Conservation (phyloP, 2,329 filamentous ascomycete genomes). For the Fusarium xylarioides region DNA sequence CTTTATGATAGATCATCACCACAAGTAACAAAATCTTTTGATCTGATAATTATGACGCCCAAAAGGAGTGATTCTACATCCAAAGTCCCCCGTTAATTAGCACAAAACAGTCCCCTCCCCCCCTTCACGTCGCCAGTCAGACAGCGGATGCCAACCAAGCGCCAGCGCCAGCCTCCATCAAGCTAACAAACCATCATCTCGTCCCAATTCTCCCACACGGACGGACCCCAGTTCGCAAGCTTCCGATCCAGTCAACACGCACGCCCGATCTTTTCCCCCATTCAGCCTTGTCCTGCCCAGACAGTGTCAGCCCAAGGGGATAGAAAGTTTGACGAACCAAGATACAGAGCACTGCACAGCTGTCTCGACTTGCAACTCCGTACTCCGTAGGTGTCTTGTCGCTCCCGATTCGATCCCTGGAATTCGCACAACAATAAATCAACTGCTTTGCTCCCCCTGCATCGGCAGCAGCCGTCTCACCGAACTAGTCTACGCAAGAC, state of each 20-base stretch:
- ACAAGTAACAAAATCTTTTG: background rate
- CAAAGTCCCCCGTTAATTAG: slow-evolving; percentile 27
- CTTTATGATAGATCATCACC: background rate
- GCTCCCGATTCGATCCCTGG: slow-evolving; percentile 21
- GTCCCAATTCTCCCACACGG: slow-evolving; percentile 26
- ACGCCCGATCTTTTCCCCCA: slow-evolving; percentile 27
- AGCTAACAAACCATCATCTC: slow-evolving; percentile 32
- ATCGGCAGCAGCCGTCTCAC: slow-evolving; percentile 36
- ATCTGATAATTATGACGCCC: background rate
- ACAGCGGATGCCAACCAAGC: slow-evolving; percentile 28
- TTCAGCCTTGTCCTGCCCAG: slow-evolving; percentile 33
- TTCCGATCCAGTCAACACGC: slow-evolving; percentile 31
- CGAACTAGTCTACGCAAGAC: slow-evolving; percentile 35
- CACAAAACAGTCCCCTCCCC: slow-evolving; percentile 15
- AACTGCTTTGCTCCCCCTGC: slow-evolving; percentile 36
- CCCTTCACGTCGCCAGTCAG: background rate
- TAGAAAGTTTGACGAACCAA: slow-evolving; percentile 32
- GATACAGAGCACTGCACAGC: slow-evolving; percentile 8
- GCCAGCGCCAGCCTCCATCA: slow-evolving; percentile 29
- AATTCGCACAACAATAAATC: slow-evolving; percentile 27
- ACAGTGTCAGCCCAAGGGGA: slow-evolving; percentile 32
- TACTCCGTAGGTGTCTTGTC: slow-evolving; percentile 7
- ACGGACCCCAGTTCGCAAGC: slow-evolving; percentile 29
- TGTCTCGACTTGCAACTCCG: slow-evolving; percentile 1
- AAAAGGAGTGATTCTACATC: background rate